phyloP scores from a whole-genome alignment of 495 filamentous ascomycete genomes.

The Xylaria castorea region DNA sequence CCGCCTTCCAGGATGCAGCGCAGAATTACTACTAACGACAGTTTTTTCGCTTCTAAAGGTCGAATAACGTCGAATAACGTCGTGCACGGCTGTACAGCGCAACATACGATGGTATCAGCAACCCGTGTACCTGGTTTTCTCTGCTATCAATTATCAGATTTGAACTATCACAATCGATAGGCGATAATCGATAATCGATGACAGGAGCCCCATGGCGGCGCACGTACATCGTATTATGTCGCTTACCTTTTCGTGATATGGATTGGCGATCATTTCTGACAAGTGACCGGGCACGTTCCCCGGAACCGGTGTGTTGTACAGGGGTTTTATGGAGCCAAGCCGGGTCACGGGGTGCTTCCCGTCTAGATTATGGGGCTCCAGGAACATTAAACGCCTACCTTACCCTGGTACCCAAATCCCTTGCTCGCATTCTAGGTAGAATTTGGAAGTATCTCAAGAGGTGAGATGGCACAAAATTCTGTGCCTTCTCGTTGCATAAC shows the following conservation, averaged over 20 bases:
- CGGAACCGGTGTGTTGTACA: conserved; percentile 23
- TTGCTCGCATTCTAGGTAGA: conserved; percentile 10
- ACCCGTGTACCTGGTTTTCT: conserved; percentile 19
- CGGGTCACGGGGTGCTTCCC: conserved; percentile 27
- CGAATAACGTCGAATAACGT: background rate
- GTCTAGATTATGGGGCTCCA: background rate
- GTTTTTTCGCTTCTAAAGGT: background rate
- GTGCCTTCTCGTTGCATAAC: conserved; percentile 11
- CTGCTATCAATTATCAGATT: background rate
- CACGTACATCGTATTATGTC: conserved; percentile 6
- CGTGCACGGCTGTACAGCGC: conserved; percentile 12
- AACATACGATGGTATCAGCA: background rate
- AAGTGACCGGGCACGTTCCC: conserved; percentile 28
- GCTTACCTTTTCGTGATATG: conserved; percentile 7
- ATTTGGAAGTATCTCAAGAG: conserved; percentile 12
- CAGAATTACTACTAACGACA: background rate
- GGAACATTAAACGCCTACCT: background rate
- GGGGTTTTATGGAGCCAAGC: conserved; percentile 21
- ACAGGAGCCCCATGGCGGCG: background rate
- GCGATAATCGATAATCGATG: conserved; percentile 9
- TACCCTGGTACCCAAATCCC: background rate
- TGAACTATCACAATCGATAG: conserved; percentile 21
- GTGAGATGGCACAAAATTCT: conserved; percentile 1
- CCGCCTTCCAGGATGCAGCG: background rate
- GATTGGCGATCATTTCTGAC: conserved; percentile 26